Conservation (phyloP, 2,329 filamentous ascomycete genomes). For the Verticillium zaregamsianum region DNA sequence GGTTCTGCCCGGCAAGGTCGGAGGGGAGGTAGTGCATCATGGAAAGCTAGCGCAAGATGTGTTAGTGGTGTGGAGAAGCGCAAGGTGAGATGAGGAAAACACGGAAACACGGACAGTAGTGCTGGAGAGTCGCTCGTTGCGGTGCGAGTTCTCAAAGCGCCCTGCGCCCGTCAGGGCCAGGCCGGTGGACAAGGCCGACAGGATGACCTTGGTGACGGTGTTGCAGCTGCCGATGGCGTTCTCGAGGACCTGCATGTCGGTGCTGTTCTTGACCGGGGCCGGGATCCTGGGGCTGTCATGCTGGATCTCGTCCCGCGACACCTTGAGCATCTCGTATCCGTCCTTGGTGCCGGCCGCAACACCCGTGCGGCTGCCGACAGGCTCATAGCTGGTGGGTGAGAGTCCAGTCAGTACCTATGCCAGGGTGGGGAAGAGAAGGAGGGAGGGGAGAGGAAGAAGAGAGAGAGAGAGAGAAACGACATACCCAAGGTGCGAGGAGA, state of each 20-base stretch:
- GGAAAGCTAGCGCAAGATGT: conserved; percentile 27
- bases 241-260: conserved; percentile 42
- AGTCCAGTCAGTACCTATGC: background rate
- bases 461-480: conserved; percentile 8
- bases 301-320: conserved; percentile 46
- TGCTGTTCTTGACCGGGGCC: conserved; percentile 41
- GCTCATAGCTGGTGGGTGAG: conserved; percentile 35
- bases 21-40: conserved; percentile 52
- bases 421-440: too few species aligned
- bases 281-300: conserved; percentile 40
- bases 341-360: conserved; percentile 43
- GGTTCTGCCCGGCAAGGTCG: conserved; percentile 33
- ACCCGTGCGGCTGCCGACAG: conserved; percentile 43
- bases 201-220: conserved; percentile 45
- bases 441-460: background rate
- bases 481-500: conserved; percentile 48
- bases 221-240: conserved; percentile 46
- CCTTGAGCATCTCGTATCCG: conserved; percentile 51
- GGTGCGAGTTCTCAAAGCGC: conserved; percentile 47
- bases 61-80: background rate
- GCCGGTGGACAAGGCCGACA: conserved; percentile 45
- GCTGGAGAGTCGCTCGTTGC: conserved; percentile 44
- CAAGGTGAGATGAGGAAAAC: background rate
- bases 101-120: conserved; percentile 25
- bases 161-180: conserved; percentile 38